Conservation (phyloP, 257 asterid species). For the Solanum appendiculatum region DNA sequence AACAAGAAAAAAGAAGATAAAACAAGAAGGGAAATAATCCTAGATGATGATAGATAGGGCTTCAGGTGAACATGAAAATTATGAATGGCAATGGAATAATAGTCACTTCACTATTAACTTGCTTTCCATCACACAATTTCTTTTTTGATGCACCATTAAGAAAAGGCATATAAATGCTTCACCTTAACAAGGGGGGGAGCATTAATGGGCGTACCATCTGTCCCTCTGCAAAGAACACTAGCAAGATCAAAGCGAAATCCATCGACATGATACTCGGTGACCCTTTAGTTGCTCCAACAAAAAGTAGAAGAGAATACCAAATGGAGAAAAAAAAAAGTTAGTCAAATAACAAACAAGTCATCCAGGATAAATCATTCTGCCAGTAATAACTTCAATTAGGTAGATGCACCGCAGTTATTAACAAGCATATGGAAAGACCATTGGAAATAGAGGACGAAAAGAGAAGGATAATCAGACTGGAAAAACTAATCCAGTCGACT, state of each 20-base stretch:
- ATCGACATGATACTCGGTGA: constrained; percentile 82
- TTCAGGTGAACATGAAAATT: neutral
- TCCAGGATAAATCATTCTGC: neutral
- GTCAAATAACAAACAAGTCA: neutral
- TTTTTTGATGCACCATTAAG: neutral
- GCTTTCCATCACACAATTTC: neutral
- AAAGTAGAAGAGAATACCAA: constrained; percentile 4
- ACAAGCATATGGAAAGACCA: neutral
- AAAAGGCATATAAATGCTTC: neutral
- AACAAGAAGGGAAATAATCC: neutral
- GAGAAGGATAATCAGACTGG: neutral
- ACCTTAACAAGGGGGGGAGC: constrained; percentile 90
- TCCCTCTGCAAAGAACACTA: constrained; percentile 90
- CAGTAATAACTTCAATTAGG: neutral
- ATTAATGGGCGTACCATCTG: constrained; percentile 83
- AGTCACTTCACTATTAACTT: neutral
- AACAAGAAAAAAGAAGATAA: neutral
- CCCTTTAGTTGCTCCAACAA: constrained; percentile 46
- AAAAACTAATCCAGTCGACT: neutral
- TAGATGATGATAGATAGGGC: neutral
- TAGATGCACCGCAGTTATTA: neutral
- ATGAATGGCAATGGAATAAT: neutral
- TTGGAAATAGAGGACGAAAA: neutral
- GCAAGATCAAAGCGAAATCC: constrained; percentile 98
- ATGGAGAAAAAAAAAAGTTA: neutral